phyloP scores from a whole-genome alignment of 2,329 filamentous ascomycete genomes.

The Alternaria dauci region DNA sequence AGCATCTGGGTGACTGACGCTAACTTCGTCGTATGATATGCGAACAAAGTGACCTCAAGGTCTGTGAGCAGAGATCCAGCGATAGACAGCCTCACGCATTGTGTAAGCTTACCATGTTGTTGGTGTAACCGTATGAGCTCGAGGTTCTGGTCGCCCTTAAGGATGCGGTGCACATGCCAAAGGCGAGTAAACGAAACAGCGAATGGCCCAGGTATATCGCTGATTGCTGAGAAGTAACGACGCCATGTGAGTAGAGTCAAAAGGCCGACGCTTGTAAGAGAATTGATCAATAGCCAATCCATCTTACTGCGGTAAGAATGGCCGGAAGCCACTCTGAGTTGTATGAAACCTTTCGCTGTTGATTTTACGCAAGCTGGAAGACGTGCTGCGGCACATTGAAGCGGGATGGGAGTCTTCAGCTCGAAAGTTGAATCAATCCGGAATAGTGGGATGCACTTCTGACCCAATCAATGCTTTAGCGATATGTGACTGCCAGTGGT shows the following conservation, averaged over 20 bases:
- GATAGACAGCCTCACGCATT: not conserved
- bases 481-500: not conserved
- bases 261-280: not conserved
- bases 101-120: conserved; percentile 47
- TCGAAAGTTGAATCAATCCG: not conserved
- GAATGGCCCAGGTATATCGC: conserved; percentile 55
- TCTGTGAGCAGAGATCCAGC: conserved; percentile 26
- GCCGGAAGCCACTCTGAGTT: not conserved
- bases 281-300: not conserved
- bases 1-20: conserved; percentile 55
- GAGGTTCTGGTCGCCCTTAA: conserved; percentile 50
- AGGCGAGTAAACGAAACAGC: conserved; percentile 50
- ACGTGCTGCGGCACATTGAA: not conserved
- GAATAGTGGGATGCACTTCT: not conserved
- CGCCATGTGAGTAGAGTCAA: conserved; percentile 11
- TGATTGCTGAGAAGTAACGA: conserved; percentile 59
- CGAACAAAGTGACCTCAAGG: conserved; percentile 50
- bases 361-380: not conserved
- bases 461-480: not conserved
- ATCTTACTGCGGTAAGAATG: not conserved
- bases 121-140: conserved; percentile 46
- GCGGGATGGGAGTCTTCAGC: not conserved
- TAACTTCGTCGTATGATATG: conserved; percentile 56
- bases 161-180: conserved; percentile 51
- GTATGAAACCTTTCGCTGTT: not conserved